Evolutionary conservation across 768 basidiomycete species (phyloP), one percentile per base, ranked within the genome.

Genomic region (Zangia roseola): DNA sequence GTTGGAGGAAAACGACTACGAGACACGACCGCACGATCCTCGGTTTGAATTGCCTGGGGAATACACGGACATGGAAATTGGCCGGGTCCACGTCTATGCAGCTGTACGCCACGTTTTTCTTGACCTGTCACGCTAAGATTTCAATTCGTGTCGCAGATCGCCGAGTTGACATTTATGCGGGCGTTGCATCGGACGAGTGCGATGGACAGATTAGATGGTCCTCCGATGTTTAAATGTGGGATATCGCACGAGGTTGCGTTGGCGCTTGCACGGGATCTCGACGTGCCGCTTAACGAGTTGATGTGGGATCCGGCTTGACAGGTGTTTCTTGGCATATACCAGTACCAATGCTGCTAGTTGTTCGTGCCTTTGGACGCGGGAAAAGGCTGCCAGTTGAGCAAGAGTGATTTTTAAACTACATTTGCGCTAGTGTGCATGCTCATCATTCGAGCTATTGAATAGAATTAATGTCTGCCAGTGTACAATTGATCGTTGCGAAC

Each of bases 141-240:
- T 31, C 16, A 49, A 40, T 41, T 25, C 21, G 43, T 47, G 13
- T 45, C 10, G 25, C 50, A 92, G 91, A 74, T 92, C 19, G 71
- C 74, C 49, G 83, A 91, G 53, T 74, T 92, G 3, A 74, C 81
- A 0, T 72, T 79, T 4, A 79, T 81, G 71, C 78, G 83, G 5
- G 74, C 88, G 10, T 63, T 92, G n/a, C 78, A 86, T 50, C 77
- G 87, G 7, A 83, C 79, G 4, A 79, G 83, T 8, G 71, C 76
- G 3, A 90, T n/a, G n/a, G n/a, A n/a, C n/a, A n/a, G n/a, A n/a
- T n/a, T n/a, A n/a, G n/a, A n/a, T n/a, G 84, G 82, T 0, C 79
- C 84, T 0, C 81, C 86, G 1, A 79, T 74, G 69, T 87, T 86
- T 64, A 91, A 88, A n/a, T 86, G 82, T 59, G 84, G 81, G 1